Percentiles rank a stretch among this genome's conserved stretches.
Conservation (phyloP, 2,329 filamentous ascomycete genomes). For the Cladophialophora bantiana region DNA sequence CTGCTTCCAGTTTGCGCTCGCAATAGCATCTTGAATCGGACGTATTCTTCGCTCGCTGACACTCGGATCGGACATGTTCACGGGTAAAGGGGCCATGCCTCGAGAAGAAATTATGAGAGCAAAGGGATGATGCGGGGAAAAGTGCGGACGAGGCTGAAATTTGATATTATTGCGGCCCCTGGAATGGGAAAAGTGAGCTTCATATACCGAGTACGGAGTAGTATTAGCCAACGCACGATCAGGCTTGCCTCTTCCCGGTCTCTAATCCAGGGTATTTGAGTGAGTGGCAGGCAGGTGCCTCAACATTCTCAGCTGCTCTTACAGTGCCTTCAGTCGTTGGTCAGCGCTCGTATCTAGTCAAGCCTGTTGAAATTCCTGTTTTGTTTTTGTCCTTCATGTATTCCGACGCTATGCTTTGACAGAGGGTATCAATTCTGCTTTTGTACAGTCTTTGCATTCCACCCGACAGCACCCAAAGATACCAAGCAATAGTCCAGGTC, state of each 20-base stretch:
- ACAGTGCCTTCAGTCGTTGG: neutral
- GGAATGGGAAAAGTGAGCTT: neutral
- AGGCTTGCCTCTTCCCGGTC: neutral
- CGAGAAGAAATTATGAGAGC: constrained; percentile 6
- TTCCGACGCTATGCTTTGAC: constrained; percentile 25
- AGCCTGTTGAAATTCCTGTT: neutral
- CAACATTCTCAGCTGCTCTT: neutral
- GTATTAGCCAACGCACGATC: neutral
- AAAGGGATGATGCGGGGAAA: constrained; percentile 28
- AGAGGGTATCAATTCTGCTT: constrained; percentile 16
- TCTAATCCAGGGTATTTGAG: neutral
- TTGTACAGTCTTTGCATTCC: constrained; percentile 15
- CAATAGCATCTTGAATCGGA: constrained; percentile 58
- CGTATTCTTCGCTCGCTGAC: constrained; percentile 50
- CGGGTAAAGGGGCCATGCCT: constrained; percentile 1
- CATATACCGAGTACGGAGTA: neutral
- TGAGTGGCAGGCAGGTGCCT: neutral
- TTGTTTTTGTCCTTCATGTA: neutral
- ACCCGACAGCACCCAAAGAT: neutral
- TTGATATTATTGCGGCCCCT: neutral
- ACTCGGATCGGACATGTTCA: constrained; percentile 38
- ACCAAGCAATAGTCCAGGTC: neutral
- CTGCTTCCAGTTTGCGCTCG: constrained; percentile 57
- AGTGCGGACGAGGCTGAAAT: constrained; percentile 17
- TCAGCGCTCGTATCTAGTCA: constrained; percentile 2